Base-by-base conservation (phyloP, 2,329 filamentous ascomycete species). In the Dryadomyces sulphureus region DNA sequence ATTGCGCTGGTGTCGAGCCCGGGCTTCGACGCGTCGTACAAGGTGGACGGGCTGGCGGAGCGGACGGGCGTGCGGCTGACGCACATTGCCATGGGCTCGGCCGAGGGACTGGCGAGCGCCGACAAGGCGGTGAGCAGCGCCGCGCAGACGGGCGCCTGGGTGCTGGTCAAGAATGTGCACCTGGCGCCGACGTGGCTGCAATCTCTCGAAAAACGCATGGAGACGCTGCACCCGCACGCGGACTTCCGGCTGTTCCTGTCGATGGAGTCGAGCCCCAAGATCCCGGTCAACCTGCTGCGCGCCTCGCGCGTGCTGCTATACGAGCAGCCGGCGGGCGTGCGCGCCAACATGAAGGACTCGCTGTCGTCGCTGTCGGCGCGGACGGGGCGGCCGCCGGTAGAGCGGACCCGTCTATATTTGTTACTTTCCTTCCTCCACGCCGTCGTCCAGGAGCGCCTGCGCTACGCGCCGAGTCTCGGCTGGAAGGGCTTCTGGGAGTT, bases 401-500 rank as follows among this genome's bases (percentile, higher is more conserved):
- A 98, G 65, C 85, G 92, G 59, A 80, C 82, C 20, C 79, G 93
- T 52, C 67, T 98, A 45, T 96, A 98, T 59, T 72, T 98, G 41
- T 70, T 98, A 42, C 73, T 98, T 34, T 92, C 84, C 3, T 96
- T 98, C 74, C 61, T 98, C 55, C 92, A 98, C 60, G 93, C 92
- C 7, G 89, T 98, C 34, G 80, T 95, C 11, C 92, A 98, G 62
- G 92, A 98, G 63, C 75, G 93, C 55, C 70, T 98, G 51, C 83
- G 92, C 51, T 98, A 98, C 61, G 89, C 90, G 21, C 93, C 92
- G 1, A 90, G 75, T 48, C 70, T 98, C 46, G 92, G 92, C 50
- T 98, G 92, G 92, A 95, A 94, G 69, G 87, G 88, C 45, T 94
- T 95, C 73, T 98, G 93, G 92, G 93, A 98, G 65, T 98, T 98